Conservation (phyloP, 2,329 filamentous ascomycete species). For the Colletotrichum plurivorum region DNA sequence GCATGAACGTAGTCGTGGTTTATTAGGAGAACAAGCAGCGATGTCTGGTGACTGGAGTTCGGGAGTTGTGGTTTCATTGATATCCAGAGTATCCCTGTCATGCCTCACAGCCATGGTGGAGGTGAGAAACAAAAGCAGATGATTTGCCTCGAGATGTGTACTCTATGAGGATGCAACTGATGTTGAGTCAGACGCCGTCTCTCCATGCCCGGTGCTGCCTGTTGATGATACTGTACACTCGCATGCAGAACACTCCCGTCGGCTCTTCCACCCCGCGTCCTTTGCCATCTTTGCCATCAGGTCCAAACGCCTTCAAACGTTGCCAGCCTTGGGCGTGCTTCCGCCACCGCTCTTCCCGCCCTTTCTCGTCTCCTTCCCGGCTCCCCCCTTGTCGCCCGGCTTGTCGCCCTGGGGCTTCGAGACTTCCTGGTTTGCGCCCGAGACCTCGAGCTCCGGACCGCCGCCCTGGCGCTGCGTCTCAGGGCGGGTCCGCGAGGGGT, state of each 20-base stretch:
- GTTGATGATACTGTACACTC: constrained; percentile 1
- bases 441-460: constrained; percentile 56
- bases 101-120: constrained; percentile 12
- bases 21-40: not conserved
- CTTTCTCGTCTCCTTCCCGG: constrained; percentile 52
- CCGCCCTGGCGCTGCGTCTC: constrained; percentile 67
- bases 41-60: constrained; percentile 7
- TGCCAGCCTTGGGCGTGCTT: constrained; percentile 50
- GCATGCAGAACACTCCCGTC: not conserved
- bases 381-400: constrained; percentile 48
- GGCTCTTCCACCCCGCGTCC: no score
- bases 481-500: constrained; percentile 76
- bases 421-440: constrained; percentile 61
- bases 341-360: constrained; percentile 51
- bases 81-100: constrained; percentile 15
- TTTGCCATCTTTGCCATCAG: no score
- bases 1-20: constrained; percentile 43
- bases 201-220: not conserved
- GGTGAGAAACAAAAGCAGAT: no score
- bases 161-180: constrained; percentile 18
- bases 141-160: not conserved
- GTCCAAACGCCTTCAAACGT: not conserved
- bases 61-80: constrained; percentile 32
- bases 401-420: constrained; percentile 57
- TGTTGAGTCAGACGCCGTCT: constrained; percentile 3